These are phyloP conservation scores for Coniochaeta sp. DNA, from an alignment of 2,329 filamentous ascomycete species.

Conservation along the genomic window DNA sequence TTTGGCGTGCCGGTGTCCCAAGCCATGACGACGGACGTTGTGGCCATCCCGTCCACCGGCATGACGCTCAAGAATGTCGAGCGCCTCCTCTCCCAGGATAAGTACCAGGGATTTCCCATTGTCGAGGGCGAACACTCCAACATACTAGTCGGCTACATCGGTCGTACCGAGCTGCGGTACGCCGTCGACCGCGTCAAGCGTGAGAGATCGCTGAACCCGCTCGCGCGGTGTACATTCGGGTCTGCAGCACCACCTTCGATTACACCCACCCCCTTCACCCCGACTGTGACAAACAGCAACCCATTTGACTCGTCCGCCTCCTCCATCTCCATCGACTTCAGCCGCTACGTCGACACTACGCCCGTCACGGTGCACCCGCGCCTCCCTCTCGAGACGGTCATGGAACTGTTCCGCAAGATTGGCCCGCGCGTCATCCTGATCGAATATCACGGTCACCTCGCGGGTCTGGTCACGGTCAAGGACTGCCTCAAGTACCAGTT, in stretches of 20 bases:
- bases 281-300: slow-evolving; percentile 33
- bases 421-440: slow-evolving; percentile 88
- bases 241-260: slow-evolving; percentile 27
- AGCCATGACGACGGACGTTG: slow-evolving; percentile 74
- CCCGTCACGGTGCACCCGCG: slow-evolving; percentile 87
- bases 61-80: slow-evolving; percentile 73
- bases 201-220: slow-evolving; percentile 57
- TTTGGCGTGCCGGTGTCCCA: slow-evolving; percentile 91
- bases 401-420: slow-evolving; percentile 98
- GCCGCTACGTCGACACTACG: slow-evolving; percentile 79
- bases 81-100: slow-evolving; percentile 64
- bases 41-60: slow-evolving; percentile 66
- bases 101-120: slow-evolving; percentile 89
- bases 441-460: slow-evolving; percentile 77
- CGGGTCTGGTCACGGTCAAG: slow-evolving; percentile 88
- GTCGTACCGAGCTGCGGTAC: slow-evolving; percentile 83
- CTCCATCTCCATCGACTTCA: slow-evolving; percentile 64
- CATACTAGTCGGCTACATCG: slow-evolving; percentile 82
- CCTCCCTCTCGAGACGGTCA: slow-evolving; percentile 88
- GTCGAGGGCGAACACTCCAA: slow-evolving; percentile 66
- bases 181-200: slow-evolving; percentile 74
- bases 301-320: slow-evolving; percentile 17
- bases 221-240: slow-evolving; percentile 68
- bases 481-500: slow-evolving; percentile 97
- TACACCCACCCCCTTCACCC: slow-evolving; percentile 27